Evolutionary conservation across 192 early-diverging fungal species (phyloP).

Genomic region (Spizellomyces punctatus): DNA sequence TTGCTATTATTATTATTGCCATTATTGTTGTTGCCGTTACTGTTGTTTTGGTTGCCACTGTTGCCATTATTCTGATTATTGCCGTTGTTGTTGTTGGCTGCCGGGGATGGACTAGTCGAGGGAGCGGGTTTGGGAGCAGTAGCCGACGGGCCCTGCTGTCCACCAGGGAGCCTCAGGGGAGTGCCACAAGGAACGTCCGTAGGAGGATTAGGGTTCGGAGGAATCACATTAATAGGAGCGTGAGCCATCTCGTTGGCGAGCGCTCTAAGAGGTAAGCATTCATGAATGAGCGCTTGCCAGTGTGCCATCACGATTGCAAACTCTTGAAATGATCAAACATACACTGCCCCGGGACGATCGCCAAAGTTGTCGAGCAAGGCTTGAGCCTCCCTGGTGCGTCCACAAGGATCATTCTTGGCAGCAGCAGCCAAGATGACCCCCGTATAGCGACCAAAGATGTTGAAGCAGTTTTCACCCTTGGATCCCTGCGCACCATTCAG

Average conservation of each 20-base stretch:
- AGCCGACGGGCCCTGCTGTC: neutral
- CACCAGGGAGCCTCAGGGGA: neutral
- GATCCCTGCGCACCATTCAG: conserved; percentile 13
- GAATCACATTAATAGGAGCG: conserved; percentile 24
- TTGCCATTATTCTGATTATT: too few species aligned
- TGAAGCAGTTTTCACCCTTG: conserved; percentile 32
- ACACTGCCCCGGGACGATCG: conserved; percentile 10
- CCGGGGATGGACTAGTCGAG: neutral
- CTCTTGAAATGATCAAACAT: neutral
- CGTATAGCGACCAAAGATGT: conserved; percentile 21
- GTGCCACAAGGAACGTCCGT: neutral
- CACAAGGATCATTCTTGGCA: conserved; percentile 5
- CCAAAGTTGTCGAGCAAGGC: conserved; percentile 22
- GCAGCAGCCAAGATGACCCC: conserved; percentile 4
- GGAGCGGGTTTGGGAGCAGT: neutral
- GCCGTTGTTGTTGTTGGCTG: neutral
- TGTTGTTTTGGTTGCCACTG: too few species aligned
- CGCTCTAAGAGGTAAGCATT: neutral
- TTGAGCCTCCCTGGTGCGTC: conserved; percentile 17
- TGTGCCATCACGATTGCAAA: neutral
- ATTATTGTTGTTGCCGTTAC: neutral
- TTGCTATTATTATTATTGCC: neutral
- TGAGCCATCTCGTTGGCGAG: conserved; percentile 1
- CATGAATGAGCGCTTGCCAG: neutral
- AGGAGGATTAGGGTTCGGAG: conserved; percentile 4